Base-by-base conservation (phyloP, 2,329 filamentous ascomycete genomes). In the Aspergillus sp. region DNA sequence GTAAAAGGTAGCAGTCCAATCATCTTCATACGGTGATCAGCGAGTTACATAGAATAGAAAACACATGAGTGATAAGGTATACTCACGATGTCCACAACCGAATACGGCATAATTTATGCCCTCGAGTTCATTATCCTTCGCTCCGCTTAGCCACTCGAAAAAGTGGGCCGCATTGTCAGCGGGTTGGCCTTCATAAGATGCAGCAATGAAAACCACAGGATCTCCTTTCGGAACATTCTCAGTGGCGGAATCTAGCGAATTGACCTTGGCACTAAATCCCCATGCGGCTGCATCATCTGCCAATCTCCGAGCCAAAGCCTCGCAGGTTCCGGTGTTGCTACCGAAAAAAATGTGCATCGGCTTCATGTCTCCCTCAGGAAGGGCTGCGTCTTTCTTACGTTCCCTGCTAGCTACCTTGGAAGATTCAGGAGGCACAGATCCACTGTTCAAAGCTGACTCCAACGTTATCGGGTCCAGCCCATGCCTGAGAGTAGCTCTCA, bases 301-400 rank as follows among this genome's bases (percentile, higher is more conserved):
- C 10, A 92, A 72, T 27, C 84, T 80, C 63, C 88, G 83, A 1
- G 89, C 86, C 49, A 92, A 81, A 1, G 86, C 81, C 72, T 92
- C 88, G 71, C 90, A 92, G 1, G 90, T 92, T 0, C 90, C 90
- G 2, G 86, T 87, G 70, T 91, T 91, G 17, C 87, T 90, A 2
- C 90, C 90, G 68, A 90, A 92, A 47, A 88, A 83, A 19, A 93
- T 83, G n/a, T 83, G 83, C 64, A 93, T 78, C 1, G 81, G 79
- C 64, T 81, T 81, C 23, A 71, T 3, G 58, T 62, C 47, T 55
- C 57, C 3, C 51, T 50, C 15, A 3, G 47, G n/a, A 32, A 30
- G 13, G n/a, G 63, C 57, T 7, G 57, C 50, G 1, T 52, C 58
- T 44, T 66, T 66, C 57, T 71, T 70, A 17, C 63, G 64, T 21